These are phyloP conservation scores for Macrophomina phaseolina DNA, from an alignment of 2,329 filamentous ascomycete species.

Conservation along the genomic window DNA sequence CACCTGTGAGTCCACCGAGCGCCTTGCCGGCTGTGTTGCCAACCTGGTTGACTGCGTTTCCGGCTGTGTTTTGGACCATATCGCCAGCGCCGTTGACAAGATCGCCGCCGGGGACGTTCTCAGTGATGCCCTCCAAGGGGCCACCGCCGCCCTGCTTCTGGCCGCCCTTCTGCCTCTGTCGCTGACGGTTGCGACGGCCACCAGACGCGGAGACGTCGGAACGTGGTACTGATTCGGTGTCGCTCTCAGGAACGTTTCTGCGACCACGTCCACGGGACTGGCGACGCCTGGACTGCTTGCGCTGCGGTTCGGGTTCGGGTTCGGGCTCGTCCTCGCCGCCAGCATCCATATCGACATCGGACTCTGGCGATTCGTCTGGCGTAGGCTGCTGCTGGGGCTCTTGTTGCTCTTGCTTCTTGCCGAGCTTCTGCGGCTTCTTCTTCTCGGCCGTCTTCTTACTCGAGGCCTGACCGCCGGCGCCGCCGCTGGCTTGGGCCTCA, in stretches of 20 bases:
- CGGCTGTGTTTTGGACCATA: slow-evolving; percentile 62
- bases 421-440: slow-evolving; percentile 57
- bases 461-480: slow-evolving; percentile 29
- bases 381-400: slow-evolving; percentile 55
- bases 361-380: slow-evolving; percentile 45
- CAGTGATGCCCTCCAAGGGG: slow-evolving; percentile 62
- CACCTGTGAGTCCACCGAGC: slow-evolving; percentile 54
- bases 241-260: slow-evolving; percentile 51
- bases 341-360: slow-evolving; percentile 52
- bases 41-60: slow-evolving; percentile 56
- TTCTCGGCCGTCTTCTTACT: slow-evolving; percentile 51
- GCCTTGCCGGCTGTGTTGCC: slow-evolving; percentile 53
- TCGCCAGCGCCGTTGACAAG: slow-evolving; percentile 59
- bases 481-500: slow-evolving; percentile 30
- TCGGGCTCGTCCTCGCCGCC: slow-evolving; percentile 50
- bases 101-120: slow-evolving; percentile 59
- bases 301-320: slow-evolving; percentile 51
- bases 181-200: slow-evolving; percentile 63
- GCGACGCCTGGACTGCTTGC: slow-evolving; percentile 53
- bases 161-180: slow-evolving; percentile 54
- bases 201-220: slow-evolving; percentile 59
- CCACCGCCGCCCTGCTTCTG: slow-evolving; percentile 50
- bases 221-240: slow-evolving; percentile 61
- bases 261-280: slow-evolving; percentile 58
- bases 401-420: slow-evolving; percentile 50